These are phyloP conservation scores for Pseudotsuga menziesii DNA, from an alignment of 75 land plant species.

Conservation along the genomic window DNA sequence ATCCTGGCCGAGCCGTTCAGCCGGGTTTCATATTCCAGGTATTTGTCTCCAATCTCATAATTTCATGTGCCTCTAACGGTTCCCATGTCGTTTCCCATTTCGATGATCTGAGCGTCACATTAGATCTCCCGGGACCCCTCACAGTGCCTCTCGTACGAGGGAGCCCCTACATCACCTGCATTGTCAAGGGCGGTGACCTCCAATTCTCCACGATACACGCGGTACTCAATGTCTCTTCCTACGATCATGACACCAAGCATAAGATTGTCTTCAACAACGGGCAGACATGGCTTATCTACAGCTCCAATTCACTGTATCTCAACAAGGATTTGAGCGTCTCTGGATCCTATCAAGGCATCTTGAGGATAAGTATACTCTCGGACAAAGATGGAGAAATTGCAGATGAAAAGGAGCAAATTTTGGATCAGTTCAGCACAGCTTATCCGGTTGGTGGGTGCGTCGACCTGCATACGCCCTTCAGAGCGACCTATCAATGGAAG, in stretches of 20 bases:
- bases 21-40: slow-evolving; percentile 13
- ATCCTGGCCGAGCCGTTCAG: slow-evolving; percentile 15
- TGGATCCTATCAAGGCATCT: slow-evolving; percentile 9
- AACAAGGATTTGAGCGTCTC: slow-evolving; percentile 1
- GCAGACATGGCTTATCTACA: slow-evolving; percentile 30
- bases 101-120: slow-evolving; percentile 52
- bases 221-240: slow-evolving; percentile 15
- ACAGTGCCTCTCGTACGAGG: slow-evolving; percentile 38
- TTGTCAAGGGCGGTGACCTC: slow-evolving; percentile 14
- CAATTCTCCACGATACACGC: slow-evolving; percentile 24
- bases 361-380: slow-evolving; percentile 16
- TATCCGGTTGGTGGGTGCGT: slow-evolving; percentile 26
- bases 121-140: slow-evolving; percentile 41
- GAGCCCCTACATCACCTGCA: slow-evolving; percentile 26
- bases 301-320: slow-evolving; percentile 3
- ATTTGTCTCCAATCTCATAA: slow-evolving; percentile 18
- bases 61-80: slow-evolving; percentile 4
- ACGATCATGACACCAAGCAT: slow-evolving; percentile 22
- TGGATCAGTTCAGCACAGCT: slow-evolving; percentile 17
- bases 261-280: slow-evolving; percentile 24
- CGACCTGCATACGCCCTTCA: slow-evolving; percentile 15
- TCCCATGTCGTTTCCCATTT: slow-evolving; percentile 20
- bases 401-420: neutral
- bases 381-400: neutral
- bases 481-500: slow-evolving; percentile 17